phyloP scores from a whole-genome alignment of 768 basidiomycete genomes.

The Termitomyces sp. region DNA sequence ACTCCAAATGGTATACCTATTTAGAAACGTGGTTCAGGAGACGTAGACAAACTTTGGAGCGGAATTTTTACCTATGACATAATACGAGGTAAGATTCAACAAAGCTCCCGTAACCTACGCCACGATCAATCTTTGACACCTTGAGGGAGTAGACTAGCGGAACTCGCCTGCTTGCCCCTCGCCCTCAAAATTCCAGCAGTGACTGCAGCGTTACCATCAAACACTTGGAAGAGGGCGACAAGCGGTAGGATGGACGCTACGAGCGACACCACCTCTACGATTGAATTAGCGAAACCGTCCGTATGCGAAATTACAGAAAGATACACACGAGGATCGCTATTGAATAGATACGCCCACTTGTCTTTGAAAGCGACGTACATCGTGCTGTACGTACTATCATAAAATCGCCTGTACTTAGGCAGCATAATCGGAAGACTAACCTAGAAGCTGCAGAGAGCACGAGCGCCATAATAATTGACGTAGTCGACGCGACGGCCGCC shows the following conservation, averaged over 20 bases:
- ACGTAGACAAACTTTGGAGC: neutral
- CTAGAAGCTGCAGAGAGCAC: conserved; percentile 59
- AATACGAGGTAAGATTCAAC: conserved; percentile 79
- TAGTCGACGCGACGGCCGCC: conserved; percentile 62
- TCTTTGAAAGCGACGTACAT: conserved; percentile 63
- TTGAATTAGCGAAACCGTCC: neutral
- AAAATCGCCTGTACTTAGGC: neutral
- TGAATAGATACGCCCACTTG: conserved; percentile 73
- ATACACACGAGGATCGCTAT: conserved; percentile 50
- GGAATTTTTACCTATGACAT: conserved; percentile 51
- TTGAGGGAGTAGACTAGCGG: neutral
- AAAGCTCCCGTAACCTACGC: conserved; percentile 53
- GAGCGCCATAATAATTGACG: conserved; percentile 63
- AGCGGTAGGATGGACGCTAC: conserved; percentile 72
- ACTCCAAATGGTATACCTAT: conserved; percentile 79
- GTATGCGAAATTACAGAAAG: neutral
- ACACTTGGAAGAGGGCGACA: conserved; percentile 78
- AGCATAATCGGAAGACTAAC: conserved; percentile 24
- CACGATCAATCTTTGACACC: neutral
- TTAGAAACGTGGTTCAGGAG: conserved; percentile 1
- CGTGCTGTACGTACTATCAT: conserved; percentile 26
- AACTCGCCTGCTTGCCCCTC: conserved; percentile 62
- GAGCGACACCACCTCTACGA: conserved; percentile 46
- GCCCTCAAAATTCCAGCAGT: conserved; percentile 78
- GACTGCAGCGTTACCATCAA: conserved; percentile 71